Evolutionary conservation across 129 eudicot genomes (phyloP), one percentile per base, ranked within the genome.

Genomic region (Kitagawia praeruptora): DNA sequence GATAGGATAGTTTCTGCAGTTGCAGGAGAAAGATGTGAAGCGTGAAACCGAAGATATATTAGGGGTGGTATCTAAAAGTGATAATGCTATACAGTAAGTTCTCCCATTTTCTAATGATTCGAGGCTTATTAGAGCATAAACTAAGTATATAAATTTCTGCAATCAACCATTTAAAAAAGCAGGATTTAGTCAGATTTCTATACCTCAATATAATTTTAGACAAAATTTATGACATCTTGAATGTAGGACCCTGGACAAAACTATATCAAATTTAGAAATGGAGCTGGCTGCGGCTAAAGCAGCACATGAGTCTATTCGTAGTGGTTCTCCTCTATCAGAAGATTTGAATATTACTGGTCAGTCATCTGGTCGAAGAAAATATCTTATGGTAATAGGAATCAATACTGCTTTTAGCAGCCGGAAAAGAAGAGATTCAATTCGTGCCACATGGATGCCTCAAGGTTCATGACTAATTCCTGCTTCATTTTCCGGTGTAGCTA

Each of bases 381-480:
- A 88, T 81, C 78, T 93, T 49, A 89, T 91, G 96, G 98, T 93
- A 47, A 82, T 93, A 37, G 98, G 98, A 76, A 84, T 93, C 38
- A 91, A 93, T 83, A 91, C 98, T 16, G 98, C 98, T 75, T 93
- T 93, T 80, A 93, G 98, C 80, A 93, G 98, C 79, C 86, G 98
- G 16, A 93, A 91, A 85, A 89, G 98, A 86, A 87, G 98, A 85
- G 98, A 93, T 84, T 91, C 98, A n/a, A 90, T 93, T 64, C 97
- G 98, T 38, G 87, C 93, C 54, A 93, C 98, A 11, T 93, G 98
- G 98, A 90, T 93, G 98, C 96, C 96, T 21, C 98, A 93, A 93
- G 98, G 98, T 90, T 79, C 56, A 54, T 77, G 47, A 74, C 64
- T 69, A 38, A 45, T 42, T 8, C 70, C 16, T 49, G 31, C 48